Evolutionary conservation across 2,329 filamentous ascomycete genomes (phyloP).

Genomic region (Aureobasidium melanogenum): DNA sequence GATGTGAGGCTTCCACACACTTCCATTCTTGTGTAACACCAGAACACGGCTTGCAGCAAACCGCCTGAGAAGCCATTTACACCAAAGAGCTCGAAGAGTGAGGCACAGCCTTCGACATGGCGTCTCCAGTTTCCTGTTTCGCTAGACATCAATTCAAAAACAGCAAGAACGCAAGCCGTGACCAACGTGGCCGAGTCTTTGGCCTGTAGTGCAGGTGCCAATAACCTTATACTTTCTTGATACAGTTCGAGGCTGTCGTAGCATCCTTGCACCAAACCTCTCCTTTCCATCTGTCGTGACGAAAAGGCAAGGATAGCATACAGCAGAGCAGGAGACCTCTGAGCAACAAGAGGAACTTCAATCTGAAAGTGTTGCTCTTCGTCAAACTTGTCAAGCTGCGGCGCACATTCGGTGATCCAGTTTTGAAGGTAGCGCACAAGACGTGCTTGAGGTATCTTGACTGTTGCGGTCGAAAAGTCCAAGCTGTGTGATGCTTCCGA

Average conservation of each 20-base stretch:
- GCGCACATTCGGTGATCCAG: neutral
- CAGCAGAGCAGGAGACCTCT: neutral
- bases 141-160: constrained; percentile 2
- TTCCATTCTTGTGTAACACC: neutral
- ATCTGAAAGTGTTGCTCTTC: constrained; percentile 4
- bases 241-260: constrained; percentile 3
- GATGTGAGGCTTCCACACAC: neutral
- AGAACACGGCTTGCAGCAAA: neutral
- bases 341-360: neutral
- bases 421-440: neutral
- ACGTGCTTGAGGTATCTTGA: neutral
- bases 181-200: constrained; percentile 1
- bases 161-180: neutral
- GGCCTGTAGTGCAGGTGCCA: neutral
- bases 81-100: neutral
- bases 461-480: neutral
- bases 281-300: constrained; percentile 1
- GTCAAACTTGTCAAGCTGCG: constrained; percentile 5
- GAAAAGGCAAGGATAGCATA: constrained; percentile 5
- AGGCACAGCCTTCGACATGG: constrained; percentile 5
- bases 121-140: constrained; percentile 3
- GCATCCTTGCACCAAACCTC: neutral
- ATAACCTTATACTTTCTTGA: neutral
- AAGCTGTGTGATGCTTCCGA: neutral
- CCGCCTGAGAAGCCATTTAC: constrained; percentile 2